Evolutionary conservation across 225 moss, liverwort and hornwort genomes (phyloP), one percentile per base, ranked within the genome.

Genomic region (Straminergon stramineum): DNA sequence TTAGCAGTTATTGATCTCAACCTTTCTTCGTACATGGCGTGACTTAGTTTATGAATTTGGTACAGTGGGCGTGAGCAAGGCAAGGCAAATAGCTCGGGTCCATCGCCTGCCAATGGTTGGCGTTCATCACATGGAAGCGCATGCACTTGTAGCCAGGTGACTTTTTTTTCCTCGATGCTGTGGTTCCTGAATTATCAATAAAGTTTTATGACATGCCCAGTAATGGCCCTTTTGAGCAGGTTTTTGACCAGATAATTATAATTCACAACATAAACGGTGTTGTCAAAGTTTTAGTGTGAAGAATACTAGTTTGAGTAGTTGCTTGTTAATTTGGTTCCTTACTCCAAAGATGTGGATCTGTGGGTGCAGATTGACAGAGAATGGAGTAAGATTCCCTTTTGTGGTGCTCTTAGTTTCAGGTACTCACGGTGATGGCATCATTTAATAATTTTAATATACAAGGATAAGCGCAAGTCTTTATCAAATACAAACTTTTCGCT

Each of bases 71-170:
- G 99, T 99, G 45, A 95, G 93, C 87, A 99, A 99, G 92, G 99
- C 99, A 75, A 95, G 99, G 86, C 91, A 91, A 70, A 93, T 99
- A 81, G 97, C 99, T 80, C 94, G 96, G 85, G 90, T 91, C 63
- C 94, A 99, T 94, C 95, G 96, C 82, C 87, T 99, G 71, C 97
- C 96, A 53, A 90, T 96, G 85, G 90, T 99, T 69, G 97, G 95
- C 62, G 97, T 99, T 87, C 99, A 99, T 89, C 99, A 99, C 87
- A 99, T 99, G 99, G 99, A 99, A 95, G 99, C 99, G 31, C 99
- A 99, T 94, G 99, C 99, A 83, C 95, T 99, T 88, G 96, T 99
- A 68, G 97, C 93, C 81, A 97, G 99, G 97, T 98, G 60, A 57
- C 34, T 43, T 53, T 86, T 86, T 83, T 73, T 80, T 70, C 9